Evolutionary conservation across 1,284 basidiomycete genomes (phyloP).

Genomic region (Mycosarcoma mackinlayi): DNA sequence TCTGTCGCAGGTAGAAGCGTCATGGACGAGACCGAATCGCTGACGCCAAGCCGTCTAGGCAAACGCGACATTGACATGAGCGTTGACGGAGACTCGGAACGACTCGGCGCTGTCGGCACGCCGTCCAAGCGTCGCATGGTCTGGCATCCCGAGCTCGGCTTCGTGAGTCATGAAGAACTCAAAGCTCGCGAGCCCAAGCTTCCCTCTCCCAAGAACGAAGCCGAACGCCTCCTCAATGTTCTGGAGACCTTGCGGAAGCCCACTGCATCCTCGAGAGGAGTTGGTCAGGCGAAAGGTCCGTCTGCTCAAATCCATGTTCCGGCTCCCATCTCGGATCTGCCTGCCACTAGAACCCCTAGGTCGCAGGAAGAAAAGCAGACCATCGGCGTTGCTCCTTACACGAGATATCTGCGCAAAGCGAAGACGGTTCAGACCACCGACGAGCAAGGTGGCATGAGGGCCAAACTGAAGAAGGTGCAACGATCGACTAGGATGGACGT

Average conservation of each 20-base stretch:
- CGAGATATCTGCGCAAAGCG: slow-evolving; percentile 46
- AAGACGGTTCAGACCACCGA: slow-evolving; percentile 28
- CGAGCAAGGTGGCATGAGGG: slow-evolving; percentile 42
- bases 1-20: slow-evolving; percentile 30
- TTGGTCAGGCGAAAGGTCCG: slow-evolving; percentile 22
- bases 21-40: slow-evolving; percentile 35
- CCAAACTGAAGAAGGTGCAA: slow-evolving; percentile 33
- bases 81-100: slow-evolving; percentile 42
- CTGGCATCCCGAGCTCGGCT: slow-evolving; percentile 63
- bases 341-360: slow-evolving; percentile 9
- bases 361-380: slow-evolving; percentile 13
- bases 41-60: slow-evolving; percentile 38
- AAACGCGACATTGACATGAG: slow-evolving; percentile 53
- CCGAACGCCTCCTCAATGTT: slow-evolving; percentile 68
- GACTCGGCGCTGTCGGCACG: slow-evolving; percentile 22
- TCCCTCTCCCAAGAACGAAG: slow-evolving; percentile 68
- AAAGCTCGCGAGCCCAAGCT: slow-evolving; percentile 52
- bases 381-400: slow-evolving; percentile 56
- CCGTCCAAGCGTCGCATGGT: slow-evolving; percentile 62
- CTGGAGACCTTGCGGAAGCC: slow-evolving; percentile 68
- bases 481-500: slow-evolving; percentile 5
- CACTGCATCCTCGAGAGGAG: slow-evolving; percentile 53
- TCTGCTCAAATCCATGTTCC: slow-evolving; percentile 41
- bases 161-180: slow-evolving; percentile 61
- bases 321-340: slow-evolving; percentile 41